Base-by-base conservation (phyloP, 2,329 filamentous ascomycete genomes). In the Rhynchosporium graminicola region DNA sequence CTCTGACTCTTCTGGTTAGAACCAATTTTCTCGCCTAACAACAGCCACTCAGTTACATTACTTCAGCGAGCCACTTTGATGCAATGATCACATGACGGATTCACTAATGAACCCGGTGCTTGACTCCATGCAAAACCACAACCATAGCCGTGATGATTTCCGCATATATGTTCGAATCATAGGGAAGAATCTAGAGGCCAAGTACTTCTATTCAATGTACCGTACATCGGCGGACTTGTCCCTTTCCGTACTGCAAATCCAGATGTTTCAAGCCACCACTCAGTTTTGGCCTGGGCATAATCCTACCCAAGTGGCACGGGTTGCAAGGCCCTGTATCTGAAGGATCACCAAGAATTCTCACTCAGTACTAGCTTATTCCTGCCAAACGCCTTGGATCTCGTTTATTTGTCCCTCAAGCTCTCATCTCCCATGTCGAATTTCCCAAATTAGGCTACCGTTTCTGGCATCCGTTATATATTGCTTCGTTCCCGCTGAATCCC, bases 1-100 rank as follows among this genome's bases (percentile, higher is more conserved):
- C 36, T 26, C 33, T 20, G 33, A 38, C 13, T 52, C 38, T 52
- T 38, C 48, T 52, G 50, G 31, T 52, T n/a, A 52, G 50, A 26
- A 52, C 36, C 33, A 38, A 43, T 15, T n/a, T 15, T 52, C 50
- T 52, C 50, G 50, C 50, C 33, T 43, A 43, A 38, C 26, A 20
- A 20, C 50, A n/a, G 50, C 28, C 31, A 52, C 50, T 52, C 26
- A 40, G 50, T 15, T 52, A 42, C 40, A 15, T 15, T 15, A 42
- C 40, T 9, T 31, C 50, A 52, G n/a, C 12, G 31, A 52, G 50
- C 50, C 50, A 52, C 50, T 38, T n/a, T 52, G 50, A 52, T 52
- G 50, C 38, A 52, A 52, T 52, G 33, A 9, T 52, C 50, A 52
- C 50, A 52, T 52, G 50, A 52, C 29, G 20, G 20, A 36, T 7